phyloP scores from a whole-genome alignment of 306 rosid genomes.

The Trifolium fragiferum region DNA sequence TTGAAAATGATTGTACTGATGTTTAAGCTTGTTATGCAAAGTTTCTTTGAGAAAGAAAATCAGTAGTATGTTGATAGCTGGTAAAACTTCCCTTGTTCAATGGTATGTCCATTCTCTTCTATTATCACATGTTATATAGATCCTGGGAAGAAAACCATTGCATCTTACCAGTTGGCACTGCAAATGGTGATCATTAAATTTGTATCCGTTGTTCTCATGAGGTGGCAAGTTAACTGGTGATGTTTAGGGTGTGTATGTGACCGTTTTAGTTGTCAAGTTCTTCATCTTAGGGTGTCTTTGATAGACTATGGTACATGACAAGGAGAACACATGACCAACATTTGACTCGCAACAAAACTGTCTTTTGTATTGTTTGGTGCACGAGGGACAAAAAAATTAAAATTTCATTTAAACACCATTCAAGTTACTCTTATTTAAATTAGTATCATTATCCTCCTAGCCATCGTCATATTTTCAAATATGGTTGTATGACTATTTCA shows the following conservation, averaged over 20 bases:
- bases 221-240: not conserved
- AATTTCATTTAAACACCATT: not conserved
- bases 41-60: constrained; percentile 1
- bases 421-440: not conserved
- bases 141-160: not conserved
- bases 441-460: not conserved
- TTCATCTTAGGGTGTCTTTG: not conserved
- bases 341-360: too few relatives aligned
- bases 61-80: constrained; percentile 7
- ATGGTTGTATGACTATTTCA: not conserved
- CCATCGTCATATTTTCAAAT: not conserved
- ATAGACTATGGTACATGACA: too few relatives aligned
- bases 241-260: not conserved
- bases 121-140: not conserved
- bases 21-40: not conserved
- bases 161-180: not conserved
- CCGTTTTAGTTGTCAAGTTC: not conserved
- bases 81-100: constrained; percentile 15
- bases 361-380: too few relatives aligned
- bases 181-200: not conserved
- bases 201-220: not conserved
- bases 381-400: too few relatives aligned
- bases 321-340: too few relatives aligned
- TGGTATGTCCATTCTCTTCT: constrained; percentile 5
- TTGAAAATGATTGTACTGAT: constrained; percentile 6